Evolutionary conservation across 208 protist genomes (phyloP), one percentile per base, ranked within the genome.

Genomic region (Vickermania spadyakhi): DNA sequence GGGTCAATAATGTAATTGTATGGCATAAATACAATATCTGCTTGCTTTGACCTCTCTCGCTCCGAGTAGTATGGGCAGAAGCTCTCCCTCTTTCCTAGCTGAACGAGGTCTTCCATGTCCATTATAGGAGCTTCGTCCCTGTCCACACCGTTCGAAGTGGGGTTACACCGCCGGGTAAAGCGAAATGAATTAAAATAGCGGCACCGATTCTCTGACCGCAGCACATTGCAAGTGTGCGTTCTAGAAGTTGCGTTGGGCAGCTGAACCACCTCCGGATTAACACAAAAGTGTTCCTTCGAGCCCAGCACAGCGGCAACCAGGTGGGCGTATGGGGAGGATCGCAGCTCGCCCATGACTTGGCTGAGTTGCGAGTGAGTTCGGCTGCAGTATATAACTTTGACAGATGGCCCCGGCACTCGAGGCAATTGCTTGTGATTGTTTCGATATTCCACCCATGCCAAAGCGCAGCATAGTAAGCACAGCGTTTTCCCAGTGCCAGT

Each of bases 401-500:
- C 22, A 29, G 45, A 28, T 22, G 1, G 51, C 49, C 25, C 22
- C 31, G 28, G 31, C 68, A 75, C 28, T 64, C 56, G 27, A 50
- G 56, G 1, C 45, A 55, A 18, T 21, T 29, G 27, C 25, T 61
- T 21, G 18, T 27, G 60, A 31, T 60, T 52, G 30, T 72, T 51
- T 30, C 18, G 22, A 11, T 11, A 4, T 14, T 23, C 60, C 18
- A 75, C 29, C 97, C 97, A 99, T 1, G 77, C 96, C 0, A 99
- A 75, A 0, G 85, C 77, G 13, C 94, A 82, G 64, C 96, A 98
- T n/a, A 99, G 75, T 28, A 99, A 70, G 60, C 89, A 97, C 7
- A 99, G 71, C 4, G 97, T 99, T 71, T 99, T 99, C 7, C 98
- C 98, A 0, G 97, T 99, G 18, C 97, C 97, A 0, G 97, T 99